Base-by-base conservation (phyloP, 805 yeast genomes). In the Cyberlindnera japonica region DNA sequence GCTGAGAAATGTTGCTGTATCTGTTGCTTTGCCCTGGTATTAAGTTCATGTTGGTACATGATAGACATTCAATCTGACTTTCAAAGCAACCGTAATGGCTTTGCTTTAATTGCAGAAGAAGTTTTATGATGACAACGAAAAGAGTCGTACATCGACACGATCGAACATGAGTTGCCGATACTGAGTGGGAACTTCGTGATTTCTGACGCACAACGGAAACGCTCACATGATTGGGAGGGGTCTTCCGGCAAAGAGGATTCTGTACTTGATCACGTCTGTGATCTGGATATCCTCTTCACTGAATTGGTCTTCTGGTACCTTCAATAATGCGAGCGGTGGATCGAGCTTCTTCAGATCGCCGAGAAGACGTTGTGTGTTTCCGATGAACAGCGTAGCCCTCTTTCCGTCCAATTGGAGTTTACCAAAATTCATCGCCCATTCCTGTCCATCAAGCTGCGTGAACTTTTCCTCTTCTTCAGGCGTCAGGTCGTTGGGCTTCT, bases 221-320 rank as follows among this genome's bases (percentile, higher is more conserved):
- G 6, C 8, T 66, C 57, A 82, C 90, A 83, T 83, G 36, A 83
- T 79, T 5, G 95, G 95, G 37, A 85, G 64, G 0, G 95, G 93
- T 47, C 95, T 68, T 28, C 75, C 74, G 35, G 69, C 74, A 55
- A 85, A 85, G 8, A 81, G 68, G 15, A 83, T 59, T 53, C 81
- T 82, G 45, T 73, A 69, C 23, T 62, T 62, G 4, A 85, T 69
- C 2, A 85, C 62, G 55, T 83, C 91, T 9, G 79, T 61, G 49
- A 83, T 61, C 45, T 75, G 64, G 5, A 82, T 71, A 3, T 58
- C 49, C 3, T 61, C 58, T 9, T 57, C 57, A 5, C 45, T 44
- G 16, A n/a, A n/a, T n/a, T 24, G 20, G 6, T 44, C 46, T 1
- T 57, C 44, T 0, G 70, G 67, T 11, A 82, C 67, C 49, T 70